phyloP scores from a whole-genome alignment of 176 grass and related monocot species.

The Saccharum officinarum region DNA sequence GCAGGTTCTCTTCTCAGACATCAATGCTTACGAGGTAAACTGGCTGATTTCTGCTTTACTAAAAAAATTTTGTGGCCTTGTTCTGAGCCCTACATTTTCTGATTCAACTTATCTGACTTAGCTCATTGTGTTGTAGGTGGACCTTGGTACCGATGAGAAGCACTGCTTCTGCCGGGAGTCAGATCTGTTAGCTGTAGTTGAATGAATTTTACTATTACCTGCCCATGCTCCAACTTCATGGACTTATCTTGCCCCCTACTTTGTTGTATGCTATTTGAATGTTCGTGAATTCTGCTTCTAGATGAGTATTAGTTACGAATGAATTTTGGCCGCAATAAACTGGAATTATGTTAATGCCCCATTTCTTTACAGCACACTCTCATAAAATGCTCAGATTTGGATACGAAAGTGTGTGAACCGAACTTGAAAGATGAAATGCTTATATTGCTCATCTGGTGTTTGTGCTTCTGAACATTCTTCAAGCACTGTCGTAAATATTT shows the following conservation, averaged over 20 bases:
- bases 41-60: background rate
- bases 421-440: background rate
- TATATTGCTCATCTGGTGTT: background rate
- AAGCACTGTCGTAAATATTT: background rate
- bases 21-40: constrained; percentile 93
- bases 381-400: background rate
- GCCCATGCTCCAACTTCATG: background rate
- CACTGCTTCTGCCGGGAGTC: constrained; percentile 78
- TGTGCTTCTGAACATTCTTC: background rate
- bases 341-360: too few species aligned
- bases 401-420: background rate
- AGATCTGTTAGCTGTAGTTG: constrained; percentile 80
- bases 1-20: constrained; percentile 96
- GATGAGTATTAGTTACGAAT: constrained; percentile 24
- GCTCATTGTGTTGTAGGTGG: constrained; percentile 58
- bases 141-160: constrained; percentile 78
- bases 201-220: constrained; percentile 32
- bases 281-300: constrained; percentile 8
- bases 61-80: background rate
- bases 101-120: background rate
- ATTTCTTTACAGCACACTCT: background rate
- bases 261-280: constrained; percentile 31
- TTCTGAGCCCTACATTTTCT: background rate
- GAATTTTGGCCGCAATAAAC: constrained; percentile 23
- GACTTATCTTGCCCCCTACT: background rate